Base-by-base conservation (phyloP, 2,329 filamentous ascomycete species). In the Fusarium sp. region DNA sequence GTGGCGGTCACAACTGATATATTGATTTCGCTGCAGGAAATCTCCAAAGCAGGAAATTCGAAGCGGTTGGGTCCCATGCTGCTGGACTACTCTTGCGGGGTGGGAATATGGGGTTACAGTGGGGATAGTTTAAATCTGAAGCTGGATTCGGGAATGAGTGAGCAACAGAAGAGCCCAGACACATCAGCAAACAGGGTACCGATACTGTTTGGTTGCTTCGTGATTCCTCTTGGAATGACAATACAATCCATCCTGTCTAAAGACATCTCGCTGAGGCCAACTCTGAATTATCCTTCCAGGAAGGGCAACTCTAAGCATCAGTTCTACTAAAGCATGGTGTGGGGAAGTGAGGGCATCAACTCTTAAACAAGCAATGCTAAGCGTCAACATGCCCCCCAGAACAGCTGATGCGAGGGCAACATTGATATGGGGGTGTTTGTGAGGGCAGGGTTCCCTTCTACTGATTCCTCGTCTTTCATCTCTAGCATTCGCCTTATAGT, bases 41-140 rank as follows among this genome's bases (percentile, higher is more conserved):
- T 13, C 34, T 48, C 63, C 59, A 40, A 73, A 74, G 49, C 63
- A 48, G 65, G 70, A 72, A 74, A 70, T 25, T 59, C 64, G 72
- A 73, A 71, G 71, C 72, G 60, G 13, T 32, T 23, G 21, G 13
- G 8, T 8, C 7, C 25, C 14, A 40, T 11, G 20, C 14, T 25
- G 14, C 21, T 23, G 21, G 14, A 16, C 41, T 23, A 11, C 41
- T 23, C 21, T 16, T 23, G 32, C 18, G 48, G 47, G 32, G 21
- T 18, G 21, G 11, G 12, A 23, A 34, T 12, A 50, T 40, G 13
- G 48, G 32, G 28, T 40, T 16, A 3, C 18, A 27, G 48, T 50
- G 48, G 48, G 48, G 48, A 6, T 21, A 34, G 14, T 53, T 21
- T 14, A 41, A 41, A 41, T 18, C 13, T 13, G 25, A 42, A n/a